Conservation (phyloP, 495 filamentous ascomycete species). For the Bacidia gigantensis region DNA sequence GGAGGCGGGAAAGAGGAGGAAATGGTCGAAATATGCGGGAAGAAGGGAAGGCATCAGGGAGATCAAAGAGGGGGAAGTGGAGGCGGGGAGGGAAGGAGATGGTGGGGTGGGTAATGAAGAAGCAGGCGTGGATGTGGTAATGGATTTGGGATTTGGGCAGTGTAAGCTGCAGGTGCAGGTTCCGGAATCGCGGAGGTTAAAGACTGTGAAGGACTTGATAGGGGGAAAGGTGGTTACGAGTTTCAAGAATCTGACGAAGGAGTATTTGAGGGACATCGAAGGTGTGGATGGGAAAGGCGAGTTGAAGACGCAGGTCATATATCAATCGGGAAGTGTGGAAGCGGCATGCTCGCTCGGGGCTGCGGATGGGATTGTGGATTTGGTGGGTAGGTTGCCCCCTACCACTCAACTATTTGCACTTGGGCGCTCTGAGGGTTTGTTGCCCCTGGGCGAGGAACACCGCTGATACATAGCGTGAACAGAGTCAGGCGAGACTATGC, state of each 20-base stretch:
- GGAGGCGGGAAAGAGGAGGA: conserved; percentile 28
- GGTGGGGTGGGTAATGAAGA: background rate
- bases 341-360: conserved; percentile 91
- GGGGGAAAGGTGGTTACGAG: conserved; percentile 94
- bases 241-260: conserved; percentile 67
- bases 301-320: conserved; percentile 72
- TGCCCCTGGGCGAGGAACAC: background rate
- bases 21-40: background rate
- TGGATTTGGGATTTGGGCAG: conserved; percentile 80
- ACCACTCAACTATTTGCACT: background rate
- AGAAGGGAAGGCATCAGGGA: too few species aligned
- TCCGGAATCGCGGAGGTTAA: conserved; percentile 66
- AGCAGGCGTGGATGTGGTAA: conserved; percentile 58
- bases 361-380: conserved; percentile 91
- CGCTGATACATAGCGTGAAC: background rate
- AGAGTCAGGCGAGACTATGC: conserved; percentile 99
- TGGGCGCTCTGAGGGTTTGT: background rate
- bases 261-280: conserved; percentile 74
- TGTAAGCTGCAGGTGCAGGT: conserved; percentile 95
- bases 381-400: conserved; percentile 57
- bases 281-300: conserved; percentile 30
- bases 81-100: conserved; percentile 56
- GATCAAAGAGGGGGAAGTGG: too few species aligned
- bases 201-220: conserved; percentile 57
- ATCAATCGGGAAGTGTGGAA: conserved; percentile 90